These are phyloP conservation scores for Tetradesmus lagerheimii DNA, from an alignment of 139 green algal species.

Conservation along the genomic window DNA sequence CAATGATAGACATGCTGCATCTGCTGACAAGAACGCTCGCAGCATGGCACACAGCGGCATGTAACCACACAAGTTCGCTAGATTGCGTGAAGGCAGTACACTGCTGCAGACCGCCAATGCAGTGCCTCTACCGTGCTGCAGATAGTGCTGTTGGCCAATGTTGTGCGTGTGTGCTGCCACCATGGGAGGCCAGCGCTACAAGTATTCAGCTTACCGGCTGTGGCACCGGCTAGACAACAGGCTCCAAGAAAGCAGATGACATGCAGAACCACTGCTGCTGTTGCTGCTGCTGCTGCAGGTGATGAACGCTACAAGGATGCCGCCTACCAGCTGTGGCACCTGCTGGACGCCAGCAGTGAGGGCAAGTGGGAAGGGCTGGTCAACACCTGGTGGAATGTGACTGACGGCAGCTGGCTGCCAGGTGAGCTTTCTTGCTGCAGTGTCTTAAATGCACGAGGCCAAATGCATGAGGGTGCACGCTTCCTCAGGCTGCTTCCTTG, in stretches of 20 bases:
- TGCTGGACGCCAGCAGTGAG: not conserved
- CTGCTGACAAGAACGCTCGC: no score
- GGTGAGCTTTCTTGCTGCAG: not conserved
- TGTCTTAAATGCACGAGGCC: no score
- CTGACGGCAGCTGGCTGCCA: not conserved
- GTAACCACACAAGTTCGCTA: no score
- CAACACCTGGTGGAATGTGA: not conserved
- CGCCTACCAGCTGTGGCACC: not conserved
- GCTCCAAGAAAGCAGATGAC: no score
- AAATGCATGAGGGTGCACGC: no score
- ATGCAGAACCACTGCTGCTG: not conserved
- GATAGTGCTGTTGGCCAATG: not conserved
- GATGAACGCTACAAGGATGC: not conserved
- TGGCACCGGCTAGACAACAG: not conserved
- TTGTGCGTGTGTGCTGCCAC: no score
- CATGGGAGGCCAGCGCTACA: not conserved
- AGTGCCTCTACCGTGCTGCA: no score
- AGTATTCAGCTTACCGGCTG: not conserved
- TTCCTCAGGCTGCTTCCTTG: no score
- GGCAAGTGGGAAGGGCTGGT: not conserved
- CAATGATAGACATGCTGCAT: no score
- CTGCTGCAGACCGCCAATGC: no score
- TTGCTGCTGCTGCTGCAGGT: not conserved
- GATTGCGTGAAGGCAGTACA: no score
- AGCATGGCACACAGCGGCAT: no score